phyloP scores from a whole-genome alignment of 2,329 filamentous ascomycete species.

The Pyricularia grisea region DNA sequence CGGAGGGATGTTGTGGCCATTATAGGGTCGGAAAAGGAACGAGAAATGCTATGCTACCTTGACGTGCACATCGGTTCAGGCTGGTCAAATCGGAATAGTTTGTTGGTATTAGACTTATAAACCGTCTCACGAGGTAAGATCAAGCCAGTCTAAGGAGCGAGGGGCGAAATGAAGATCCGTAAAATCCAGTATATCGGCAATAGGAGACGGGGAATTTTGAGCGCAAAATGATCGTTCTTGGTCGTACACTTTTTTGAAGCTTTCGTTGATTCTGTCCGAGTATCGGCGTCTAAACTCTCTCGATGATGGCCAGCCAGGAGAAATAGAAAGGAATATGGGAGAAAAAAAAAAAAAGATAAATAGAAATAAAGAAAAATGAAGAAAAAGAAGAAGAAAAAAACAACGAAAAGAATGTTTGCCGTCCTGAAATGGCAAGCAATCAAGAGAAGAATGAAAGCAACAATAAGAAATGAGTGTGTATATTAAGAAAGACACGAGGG shows the following conservation, averaged over 20 bases:
- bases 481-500: slow-evolving; percentile 5
- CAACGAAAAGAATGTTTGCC: not conserved
- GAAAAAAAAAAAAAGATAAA: slow-evolving; percentile 4
- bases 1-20: slow-evolving; percentile 17
- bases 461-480: slow-evolving; percentile 3
- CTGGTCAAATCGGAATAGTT: not conserved
- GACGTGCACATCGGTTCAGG: slow-evolving; percentile 9
- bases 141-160: not conserved
- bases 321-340: slow-evolving; percentile 4
- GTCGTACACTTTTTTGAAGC: not conserved
- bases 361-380: no score
- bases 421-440: not conserved
- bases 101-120: not conserved
- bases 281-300: slow-evolving; percentile 5
- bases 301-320: slow-evolving; percentile 4
- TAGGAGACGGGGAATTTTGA: not conserved
- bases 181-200: not conserved
- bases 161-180: not conserved
- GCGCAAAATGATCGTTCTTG: not conserved
- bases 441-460: not conserved
- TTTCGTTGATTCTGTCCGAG: not conserved
- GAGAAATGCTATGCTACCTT: slow-evolving; percentile 7
- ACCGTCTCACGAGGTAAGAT: not conserved
- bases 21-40: not conserved
- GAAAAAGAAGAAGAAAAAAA: no score